Evolutionary conservation across 2,329 filamentous ascomycete genomes (phyloP).

Genomic region (Fusarium globosum): DNA sequence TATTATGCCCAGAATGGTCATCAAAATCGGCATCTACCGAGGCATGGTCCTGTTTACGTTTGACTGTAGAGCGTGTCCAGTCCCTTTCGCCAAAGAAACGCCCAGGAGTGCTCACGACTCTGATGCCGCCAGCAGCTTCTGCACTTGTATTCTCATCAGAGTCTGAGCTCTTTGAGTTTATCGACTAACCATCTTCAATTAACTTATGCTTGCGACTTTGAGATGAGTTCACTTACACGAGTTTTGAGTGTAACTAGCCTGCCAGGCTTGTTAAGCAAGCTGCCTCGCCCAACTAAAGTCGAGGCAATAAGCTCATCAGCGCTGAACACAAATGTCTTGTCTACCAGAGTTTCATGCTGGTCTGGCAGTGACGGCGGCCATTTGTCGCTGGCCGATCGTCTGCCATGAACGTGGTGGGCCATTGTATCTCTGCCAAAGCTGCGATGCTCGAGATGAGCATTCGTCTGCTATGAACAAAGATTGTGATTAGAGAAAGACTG

Average conservation of each 20-base stretch:
- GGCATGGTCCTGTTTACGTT: background rate
- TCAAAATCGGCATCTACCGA: background rate
- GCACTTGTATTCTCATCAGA: background rate
- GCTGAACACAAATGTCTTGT: background rate
- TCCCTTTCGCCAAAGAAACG: background rate
- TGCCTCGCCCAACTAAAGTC: background rate
- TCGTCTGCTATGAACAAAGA: background rate
- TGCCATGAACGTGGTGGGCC: background rate
- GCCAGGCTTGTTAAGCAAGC: background rate
- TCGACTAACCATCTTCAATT: background rate
- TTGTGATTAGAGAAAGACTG: background rate
- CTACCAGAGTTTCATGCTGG: background rate
- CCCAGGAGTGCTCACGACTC: background rate
- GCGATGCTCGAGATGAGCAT: background rate
- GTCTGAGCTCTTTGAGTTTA: constrained; percentile 1
- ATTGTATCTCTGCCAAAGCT: background rate
- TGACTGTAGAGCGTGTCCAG: background rate
- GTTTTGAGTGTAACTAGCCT: background rate
- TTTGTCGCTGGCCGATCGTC: background rate
- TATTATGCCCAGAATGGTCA: background rate
- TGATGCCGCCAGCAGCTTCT: background rate
- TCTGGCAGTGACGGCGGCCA: background rate
- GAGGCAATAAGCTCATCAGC: background rate
- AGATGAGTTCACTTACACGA: background rate
- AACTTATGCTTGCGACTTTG: background rate